A percentile compares a stretch with the other conserved stretches of the same genome.
phyloP scores from a whole-genome alignment of 352 stramenopile species.

The Phytophthora brassicae region DNA sequence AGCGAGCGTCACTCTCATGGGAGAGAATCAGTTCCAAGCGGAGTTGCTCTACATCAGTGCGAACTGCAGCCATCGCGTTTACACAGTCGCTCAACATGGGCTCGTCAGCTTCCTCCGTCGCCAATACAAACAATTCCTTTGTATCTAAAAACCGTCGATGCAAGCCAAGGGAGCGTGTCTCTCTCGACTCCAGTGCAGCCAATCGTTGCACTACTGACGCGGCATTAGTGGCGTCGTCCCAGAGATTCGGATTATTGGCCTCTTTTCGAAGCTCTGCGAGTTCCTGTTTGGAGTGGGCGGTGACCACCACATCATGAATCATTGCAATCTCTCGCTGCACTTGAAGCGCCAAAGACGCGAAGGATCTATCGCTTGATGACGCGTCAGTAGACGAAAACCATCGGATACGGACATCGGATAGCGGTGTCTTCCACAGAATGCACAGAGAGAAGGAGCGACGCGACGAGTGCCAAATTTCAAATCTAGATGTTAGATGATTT shows the following conservation, averaged over 20 bases:
- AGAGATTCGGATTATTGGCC: slow-evolving; percentile 51
- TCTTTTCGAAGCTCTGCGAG: slow-evolving; percentile 46
- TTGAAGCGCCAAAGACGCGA: slow-evolving; percentile 36
- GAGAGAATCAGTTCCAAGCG: slow-evolving; percentile 65
- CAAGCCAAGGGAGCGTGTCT: slow-evolving; percentile 40
- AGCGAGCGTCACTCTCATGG: slow-evolving; percentile 52
- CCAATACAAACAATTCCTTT: slow-evolving; percentile 60
- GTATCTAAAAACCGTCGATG: slow-evolving; percentile 56
- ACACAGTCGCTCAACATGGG: slow-evolving; percentile 53
- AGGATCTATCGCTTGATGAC: slow-evolving; percentile 40
- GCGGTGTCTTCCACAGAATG: not conserved
- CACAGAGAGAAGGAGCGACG: slow-evolving; percentile 5
- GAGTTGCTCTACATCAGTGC: slow-evolving; percentile 49
- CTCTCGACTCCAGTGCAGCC: slow-evolving; percentile 50
- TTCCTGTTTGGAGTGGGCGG: slow-evolving; percentile 39
- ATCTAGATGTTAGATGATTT: not conserved
- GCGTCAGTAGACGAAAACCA: slow-evolving; percentile 20
- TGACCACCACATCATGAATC: slow-evolving; percentile 53
- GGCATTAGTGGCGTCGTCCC: slow-evolving; percentile 60
- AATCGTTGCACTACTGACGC: slow-evolving; percentile 64
- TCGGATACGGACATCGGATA: not conserved
- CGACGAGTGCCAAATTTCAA: slow-evolving; percentile 1
- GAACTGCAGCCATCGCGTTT: slow-evolving; percentile 38
- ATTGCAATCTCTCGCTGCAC: slow-evolving; percentile 43
- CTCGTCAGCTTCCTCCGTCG: slow-evolving; percentile 63